Percentiles rank a stretch among this genome's conserved stretches.
phyloP scores from a whole-genome alignment of 345 rosid genomes.

The Eucalyptus erythrocorys region DNA sequence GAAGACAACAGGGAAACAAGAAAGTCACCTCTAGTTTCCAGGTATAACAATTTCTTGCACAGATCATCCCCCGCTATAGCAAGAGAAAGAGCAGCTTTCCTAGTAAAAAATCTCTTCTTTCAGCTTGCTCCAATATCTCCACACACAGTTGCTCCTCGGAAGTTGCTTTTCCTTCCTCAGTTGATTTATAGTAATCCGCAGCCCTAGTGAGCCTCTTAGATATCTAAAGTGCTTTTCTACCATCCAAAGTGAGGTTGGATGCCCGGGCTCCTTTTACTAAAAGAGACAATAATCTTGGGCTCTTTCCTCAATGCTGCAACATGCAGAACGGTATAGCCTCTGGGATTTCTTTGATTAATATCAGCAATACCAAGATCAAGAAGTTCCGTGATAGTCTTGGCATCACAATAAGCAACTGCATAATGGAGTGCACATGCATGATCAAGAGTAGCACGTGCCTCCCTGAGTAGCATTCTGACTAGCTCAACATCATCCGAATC shows the following conservation, averaged over 20 bases:
- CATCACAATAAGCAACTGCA: slow-evolving; percentile 72
- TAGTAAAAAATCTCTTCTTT: slow-evolving; percentile 39
- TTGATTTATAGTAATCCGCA: slow-evolving; percentile 27
- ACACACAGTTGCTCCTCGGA: slow-evolving; percentile 55
- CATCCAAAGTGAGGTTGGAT: slow-evolving; percentile 51
- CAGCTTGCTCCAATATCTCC: slow-evolving; percentile 74
- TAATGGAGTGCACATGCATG: slow-evolving; percentile 66
- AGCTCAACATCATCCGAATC: slow-evolving; percentile 87
- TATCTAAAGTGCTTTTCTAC: slow-evolving; percentile 67
- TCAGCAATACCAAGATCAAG: slow-evolving; percentile 68
- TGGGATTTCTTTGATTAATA: slow-evolving; percentile 38
- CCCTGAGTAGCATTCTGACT: slow-evolving; percentile 65
- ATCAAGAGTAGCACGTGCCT: slow-evolving; percentile 57
- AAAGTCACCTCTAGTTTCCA: slow-evolving; percentile 67
- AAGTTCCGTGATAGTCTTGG: slow-evolving; percentile 64
- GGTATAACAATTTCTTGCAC: slow-evolving; percentile 53
- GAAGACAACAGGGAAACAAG: neutral
- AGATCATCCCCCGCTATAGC: slow-evolving; percentile 71
- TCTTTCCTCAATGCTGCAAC: slow-evolving; percentile 75
- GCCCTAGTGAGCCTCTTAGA: slow-evolving; percentile 54
- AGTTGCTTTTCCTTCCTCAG: slow-evolving; percentile 51
- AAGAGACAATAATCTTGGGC: slow-evolving; percentile 66
- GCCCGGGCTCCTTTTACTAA: slow-evolving; percentile 71
- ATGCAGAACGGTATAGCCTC: slow-evolving; percentile 74
- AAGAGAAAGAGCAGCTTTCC: slow-evolving; percentile 50